Conservation (phyloP, 2,329 filamentous ascomycete genomes). For the Colletotrichum agaves region DNA sequence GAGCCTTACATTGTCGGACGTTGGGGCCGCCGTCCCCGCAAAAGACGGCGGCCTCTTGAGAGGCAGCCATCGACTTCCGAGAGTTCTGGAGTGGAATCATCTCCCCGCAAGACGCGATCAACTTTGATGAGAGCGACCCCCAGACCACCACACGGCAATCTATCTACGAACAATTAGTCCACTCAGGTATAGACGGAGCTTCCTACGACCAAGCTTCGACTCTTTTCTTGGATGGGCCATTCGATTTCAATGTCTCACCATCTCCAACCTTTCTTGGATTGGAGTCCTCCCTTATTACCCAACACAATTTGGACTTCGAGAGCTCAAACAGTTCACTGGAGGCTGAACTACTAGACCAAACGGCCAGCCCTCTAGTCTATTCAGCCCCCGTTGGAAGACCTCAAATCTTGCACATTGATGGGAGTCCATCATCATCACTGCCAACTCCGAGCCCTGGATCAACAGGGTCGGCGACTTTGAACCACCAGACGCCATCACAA, state of each 20-base stretch:
- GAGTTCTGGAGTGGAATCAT: background rate
- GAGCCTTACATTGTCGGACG: rapidly evolving
- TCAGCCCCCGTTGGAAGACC: too few relatives aligned
- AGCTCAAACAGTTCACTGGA: too few relatives aligned
- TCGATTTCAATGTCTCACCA: background rate
- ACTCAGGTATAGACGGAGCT: background rate
- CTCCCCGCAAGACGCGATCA: background rate
- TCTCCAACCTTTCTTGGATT: background rate
- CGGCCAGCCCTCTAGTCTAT: background rate
- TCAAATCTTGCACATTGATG: background rate
- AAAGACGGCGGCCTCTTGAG: slow-evolving; percentile 19
- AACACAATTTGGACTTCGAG: background rate
- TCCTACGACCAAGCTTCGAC: background rate
- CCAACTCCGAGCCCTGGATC: background rate
- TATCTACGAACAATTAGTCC: background rate
- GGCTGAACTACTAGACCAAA: too few relatives aligned
- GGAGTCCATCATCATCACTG: rapidly evolving
- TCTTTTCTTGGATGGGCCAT: background rate
- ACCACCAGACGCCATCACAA: background rate
- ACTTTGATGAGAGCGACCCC: background rate
- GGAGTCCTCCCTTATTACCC: background rate
- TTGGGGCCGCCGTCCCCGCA: slow-evolving; percentile 1
- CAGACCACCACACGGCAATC: background rate
- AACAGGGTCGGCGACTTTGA: background rate
- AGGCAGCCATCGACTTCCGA: background rate